Conservation (phyloP, 768 basidiomycete genomes). For the Cantharellus cinnabarinus region DNA sequence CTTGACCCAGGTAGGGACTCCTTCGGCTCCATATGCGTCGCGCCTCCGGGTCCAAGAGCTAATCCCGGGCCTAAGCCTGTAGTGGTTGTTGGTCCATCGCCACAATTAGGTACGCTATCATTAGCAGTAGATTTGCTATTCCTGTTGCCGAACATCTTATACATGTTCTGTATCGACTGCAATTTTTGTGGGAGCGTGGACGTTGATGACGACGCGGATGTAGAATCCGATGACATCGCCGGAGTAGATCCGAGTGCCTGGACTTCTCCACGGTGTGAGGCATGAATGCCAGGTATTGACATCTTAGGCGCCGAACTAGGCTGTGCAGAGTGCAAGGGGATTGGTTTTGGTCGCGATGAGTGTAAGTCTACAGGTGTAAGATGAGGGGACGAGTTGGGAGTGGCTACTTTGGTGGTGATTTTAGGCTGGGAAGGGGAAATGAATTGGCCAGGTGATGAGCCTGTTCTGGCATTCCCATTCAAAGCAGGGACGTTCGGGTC, state of each 20-base stretch:
- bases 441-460: neutral
- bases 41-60: too few species aligned
- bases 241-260: constrained; percentile 54
- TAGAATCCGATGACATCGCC: constrained; percentile 11
- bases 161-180: neutral
- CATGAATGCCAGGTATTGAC: constrained; percentile 78
- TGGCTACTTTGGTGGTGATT: constrained; percentile 5
- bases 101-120: too few species aligned
- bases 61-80: too few species aligned
- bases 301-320: constrained; percentile 56
- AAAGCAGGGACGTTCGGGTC: neutral
- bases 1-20: too few species aligned
- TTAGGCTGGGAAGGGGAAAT: neutral
- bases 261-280: constrained; percentile 62
- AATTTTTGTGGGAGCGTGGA: neutral
- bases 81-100: too few species aligned
- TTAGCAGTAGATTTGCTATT: neutral
- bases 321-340: constrained; percentile 33
- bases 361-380: neutral
- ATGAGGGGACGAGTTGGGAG: neutral
- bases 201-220: neutral
- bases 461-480: neutral
- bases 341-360: constrained; percentile 20
- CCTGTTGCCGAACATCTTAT: neutral
- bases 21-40: too few species aligned